Evolutionary conservation across 2,329 filamentous ascomycete genomes (phyloP), one percentile per base, ranked within the genome.

Genomic region (Lasiodiplodia hormozganensis): DNA sequence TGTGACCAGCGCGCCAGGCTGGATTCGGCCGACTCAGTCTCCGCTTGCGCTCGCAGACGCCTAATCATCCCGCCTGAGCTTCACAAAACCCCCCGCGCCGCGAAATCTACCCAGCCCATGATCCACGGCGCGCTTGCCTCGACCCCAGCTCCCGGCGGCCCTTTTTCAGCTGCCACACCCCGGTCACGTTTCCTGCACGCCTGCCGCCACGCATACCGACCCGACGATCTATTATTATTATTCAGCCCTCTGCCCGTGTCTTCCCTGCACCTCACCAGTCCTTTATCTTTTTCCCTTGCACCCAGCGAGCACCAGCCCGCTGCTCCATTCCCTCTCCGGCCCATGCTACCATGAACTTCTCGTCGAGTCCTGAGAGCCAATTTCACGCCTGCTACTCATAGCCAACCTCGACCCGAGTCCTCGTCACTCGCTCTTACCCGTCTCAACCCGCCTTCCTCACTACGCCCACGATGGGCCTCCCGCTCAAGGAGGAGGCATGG

Each of bases 401-500:
- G 40, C 28, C 66, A 34, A 6, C 21, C 65, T 23, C 25, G 16
- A 23, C 47, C 43, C 52, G 54, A 58, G 28, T 43, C 56, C 36
- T 56, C 18, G 54, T 34, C 47, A n/a, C 31, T 60, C 54, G 31
- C 51, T 58, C 56, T 18, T 40, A 40, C 34, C 31, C 40, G 31
- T 54, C 28, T 11, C 40, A 4, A n/a, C 51, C 16, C 28, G 16
- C 10, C 43, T 18, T 10, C 28, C 31, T 25, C 49, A 7, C 56
- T 38, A 34, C 23, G 34, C 56, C 43, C 65, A 53, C 49, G 16
- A 68, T 68, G 67, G 58, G 67, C 67, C 28, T 60, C 16, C 40
- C 58, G n/a, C 79, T 84, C 64, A 75, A 75, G 31, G 76, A 79
- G 51, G 82, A 84, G 73, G 81, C 79, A 65, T 84, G 82, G 82